Evolutionary conservation across 768 basidiomycete genomes (phyloP).

Genomic region (Pulveroboletus sp.): DNA sequence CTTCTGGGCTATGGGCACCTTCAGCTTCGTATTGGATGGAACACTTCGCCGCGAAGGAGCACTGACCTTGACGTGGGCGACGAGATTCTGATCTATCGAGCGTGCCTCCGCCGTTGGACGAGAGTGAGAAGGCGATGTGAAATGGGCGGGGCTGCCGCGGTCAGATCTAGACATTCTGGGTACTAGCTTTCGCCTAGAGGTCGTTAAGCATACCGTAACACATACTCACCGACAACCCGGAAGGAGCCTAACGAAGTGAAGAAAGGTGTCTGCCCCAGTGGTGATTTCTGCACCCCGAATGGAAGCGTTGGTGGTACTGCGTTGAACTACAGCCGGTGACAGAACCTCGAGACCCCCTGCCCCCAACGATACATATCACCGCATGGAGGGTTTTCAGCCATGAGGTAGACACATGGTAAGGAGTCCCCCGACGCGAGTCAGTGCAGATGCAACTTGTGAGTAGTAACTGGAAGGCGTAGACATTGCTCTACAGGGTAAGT

Average conservation of each 20-base stretch:
- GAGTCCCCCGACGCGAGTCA: background rate
- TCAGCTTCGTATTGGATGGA: slow-evolving; percentile 4
- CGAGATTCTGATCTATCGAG: slow-evolving; percentile 5
- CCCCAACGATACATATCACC: background rate
- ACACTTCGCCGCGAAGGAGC: background rate
- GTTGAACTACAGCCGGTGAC: background rate
- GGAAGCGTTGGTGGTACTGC: background rate
- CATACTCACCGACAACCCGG: slow-evolving; percentile 8
- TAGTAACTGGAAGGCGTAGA: background rate
- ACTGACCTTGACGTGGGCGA: slow-evolving; percentile 11
- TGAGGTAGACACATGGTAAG: slow-evolving; percentile 20
- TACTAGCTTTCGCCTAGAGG: background rate
- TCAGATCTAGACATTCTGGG: slow-evolving; percentile 19
- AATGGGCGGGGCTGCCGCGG: slow-evolving; percentile 4
- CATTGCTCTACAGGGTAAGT: no score
- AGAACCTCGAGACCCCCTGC: background rate
- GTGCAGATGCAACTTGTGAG: background rate
- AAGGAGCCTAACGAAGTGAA: background rate
- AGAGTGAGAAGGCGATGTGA: slow-evolving; percentile 10
- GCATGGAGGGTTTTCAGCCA: slow-evolving; percentile 8
- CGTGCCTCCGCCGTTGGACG: slow-evolving; percentile 7
- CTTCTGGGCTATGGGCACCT: slow-evolving; percentile 4
- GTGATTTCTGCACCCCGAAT: background rate
- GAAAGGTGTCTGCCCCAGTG: background rate
- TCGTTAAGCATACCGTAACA: background rate